Evolutionary conservation across 2,329 filamentous ascomycete species (phyloP).

Genomic region (Lachnellula arida): DNA sequence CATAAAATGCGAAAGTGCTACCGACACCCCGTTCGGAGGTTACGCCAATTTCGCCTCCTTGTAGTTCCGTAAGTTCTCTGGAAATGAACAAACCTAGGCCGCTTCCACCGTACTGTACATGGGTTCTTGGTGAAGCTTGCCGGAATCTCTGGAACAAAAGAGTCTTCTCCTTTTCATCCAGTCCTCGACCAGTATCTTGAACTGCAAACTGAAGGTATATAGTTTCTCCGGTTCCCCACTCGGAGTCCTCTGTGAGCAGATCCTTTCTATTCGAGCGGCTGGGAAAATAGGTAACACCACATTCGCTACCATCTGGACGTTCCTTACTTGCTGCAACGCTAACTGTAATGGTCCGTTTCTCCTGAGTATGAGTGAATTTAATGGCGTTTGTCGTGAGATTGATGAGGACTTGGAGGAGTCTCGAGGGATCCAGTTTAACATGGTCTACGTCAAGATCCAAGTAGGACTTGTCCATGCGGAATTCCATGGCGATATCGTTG

Average conservation of each 20-base stretch:
- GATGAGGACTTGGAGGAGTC: slow-evolving; percentile 75
- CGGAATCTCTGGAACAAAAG: slow-evolving; percentile 74
- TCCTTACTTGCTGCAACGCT: slow-evolving; percentile 28
- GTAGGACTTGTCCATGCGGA: slow-evolving; percentile 65
- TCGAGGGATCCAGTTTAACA: slow-evolving; percentile 71
- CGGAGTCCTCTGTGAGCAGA: slow-evolving; percentile 23
- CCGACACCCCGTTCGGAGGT: slow-evolving; percentile 62
- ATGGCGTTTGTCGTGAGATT: slow-evolving; percentile 79
- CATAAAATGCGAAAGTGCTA: slow-evolving; percentile 71
- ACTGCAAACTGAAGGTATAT: slow-evolving; percentile 71
- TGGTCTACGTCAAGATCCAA: slow-evolving; percentile 60
- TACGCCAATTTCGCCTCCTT: slow-evolving; percentile 77
- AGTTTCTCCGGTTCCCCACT: slow-evolving; percentile 67
- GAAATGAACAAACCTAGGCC: slow-evolving; percentile 79
- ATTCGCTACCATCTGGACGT: slow-evolving; percentile 45
- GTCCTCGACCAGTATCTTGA: slow-evolving; percentile 70
- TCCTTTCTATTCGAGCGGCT: slow-evolving; percentile 28
- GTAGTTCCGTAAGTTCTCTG: slow-evolving; percentile 70
- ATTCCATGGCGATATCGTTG: slow-evolving; percentile 67
- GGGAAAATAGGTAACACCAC: slow-evolving; percentile 33
- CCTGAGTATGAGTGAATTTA: slow-evolving; percentile 71
- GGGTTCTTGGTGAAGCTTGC: slow-evolving; percentile 74
- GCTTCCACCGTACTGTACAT: slow-evolving; percentile 75
- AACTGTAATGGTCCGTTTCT: slow-evolving; percentile 46
- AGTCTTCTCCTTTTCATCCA: slow-evolving; percentile 67